phyloP scores from a whole-genome alignment of 2,329 filamentous ascomycete species.

The Colletotrichum spaethianum region DNA sequence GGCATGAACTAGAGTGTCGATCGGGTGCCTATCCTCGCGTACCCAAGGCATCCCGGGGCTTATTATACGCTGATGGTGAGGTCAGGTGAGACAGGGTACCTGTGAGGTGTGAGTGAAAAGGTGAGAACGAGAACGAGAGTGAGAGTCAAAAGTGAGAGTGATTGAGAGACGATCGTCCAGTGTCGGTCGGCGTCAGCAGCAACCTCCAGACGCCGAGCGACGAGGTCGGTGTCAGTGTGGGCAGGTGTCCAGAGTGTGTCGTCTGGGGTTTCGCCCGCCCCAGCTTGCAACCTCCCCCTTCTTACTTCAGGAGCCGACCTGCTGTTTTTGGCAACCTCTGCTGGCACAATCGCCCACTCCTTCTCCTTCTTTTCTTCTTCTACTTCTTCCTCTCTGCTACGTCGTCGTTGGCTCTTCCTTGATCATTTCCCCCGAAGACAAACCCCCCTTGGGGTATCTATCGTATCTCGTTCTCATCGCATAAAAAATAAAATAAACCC shows the following conservation, averaged over 20 bases:
- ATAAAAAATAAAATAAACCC: background rate
- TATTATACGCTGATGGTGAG: too few species aligned
- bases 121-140: background rate
- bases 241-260: constrained; percentile 9
- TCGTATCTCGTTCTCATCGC: too few species aligned
- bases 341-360: background rate
- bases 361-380: too few species aligned
- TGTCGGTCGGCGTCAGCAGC: constrained; percentile 3
- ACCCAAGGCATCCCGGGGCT: too few species aligned
- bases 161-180: constrained; percentile 10
- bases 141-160: background rate
- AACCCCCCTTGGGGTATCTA: background rate
- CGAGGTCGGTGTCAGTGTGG: constrained; percentile 11
- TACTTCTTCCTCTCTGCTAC: background rate
- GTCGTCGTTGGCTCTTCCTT: background rate
- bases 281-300: background rate
- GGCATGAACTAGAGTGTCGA: too few species aligned
- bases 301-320: constrained; percentile 29
- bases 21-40: background rate
- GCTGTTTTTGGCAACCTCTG: constrained; percentile 13
- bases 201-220: background rate
- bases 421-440: background rate
- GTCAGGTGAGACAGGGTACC: too few species aligned
- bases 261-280: constrained; percentile 19
- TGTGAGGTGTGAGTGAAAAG: too few species aligned